These are phyloP conservation scores for Fistulifera pelliculosa DNA, from an alignment of 108 stramenopile genomes.

Conservation along the genomic window DNA sequence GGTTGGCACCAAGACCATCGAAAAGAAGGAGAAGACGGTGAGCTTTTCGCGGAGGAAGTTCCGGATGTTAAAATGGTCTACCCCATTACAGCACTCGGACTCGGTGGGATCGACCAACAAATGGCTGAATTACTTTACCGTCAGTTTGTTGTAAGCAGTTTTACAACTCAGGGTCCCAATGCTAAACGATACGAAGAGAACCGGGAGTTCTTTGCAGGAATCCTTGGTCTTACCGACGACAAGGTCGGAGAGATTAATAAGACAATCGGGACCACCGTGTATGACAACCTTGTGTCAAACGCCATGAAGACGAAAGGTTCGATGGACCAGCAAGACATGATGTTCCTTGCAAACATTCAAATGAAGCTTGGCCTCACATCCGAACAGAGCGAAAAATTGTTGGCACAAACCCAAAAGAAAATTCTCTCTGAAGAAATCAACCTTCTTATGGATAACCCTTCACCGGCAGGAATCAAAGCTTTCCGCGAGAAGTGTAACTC, in stretches of 20 bases:
- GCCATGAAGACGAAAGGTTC: constrained; percentile 68
- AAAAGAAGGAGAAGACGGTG: constrained; percentile 49
- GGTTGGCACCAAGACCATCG: constrained; percentile 59
- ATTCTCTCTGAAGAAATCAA: constrained; percentile 73
- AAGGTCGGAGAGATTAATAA: constrained; percentile 73
- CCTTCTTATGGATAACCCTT: constrained; percentile 40
- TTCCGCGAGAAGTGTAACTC: constrained; percentile 85
- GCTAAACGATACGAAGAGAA: constrained; percentile 64
- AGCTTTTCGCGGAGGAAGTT: constrained; percentile 44
- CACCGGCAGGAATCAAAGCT: constrained; percentile 55
- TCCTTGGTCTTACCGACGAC: constrained; percentile 65
- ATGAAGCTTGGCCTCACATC: constrained; percentile 67
- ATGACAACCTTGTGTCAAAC: constrained; percentile 81
- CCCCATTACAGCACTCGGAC: constrained; percentile 69
- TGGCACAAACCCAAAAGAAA: constrained; percentile 73
- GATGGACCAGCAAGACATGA: constrained; percentile 90
- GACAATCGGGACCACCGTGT: constrained; percentile 71
- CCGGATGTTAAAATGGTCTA: constrained; percentile 61
- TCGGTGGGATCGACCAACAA: constrained; percentile 49
- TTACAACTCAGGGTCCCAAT: constrained; percentile 63
- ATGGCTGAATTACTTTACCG: constrained; percentile 73
- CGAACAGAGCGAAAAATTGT: constrained; percentile 64
- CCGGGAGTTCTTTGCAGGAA: constrained; percentile 66
- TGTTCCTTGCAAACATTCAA: constrained; percentile 86
- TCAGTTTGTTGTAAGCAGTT: constrained; percentile 78